A percentile compares a stretch with the other conserved stretches of the same genome.
Evolutionary conservation across 148 eudicot genomes (phyloP).

Genomic region (Beta vulgaris): DNA sequence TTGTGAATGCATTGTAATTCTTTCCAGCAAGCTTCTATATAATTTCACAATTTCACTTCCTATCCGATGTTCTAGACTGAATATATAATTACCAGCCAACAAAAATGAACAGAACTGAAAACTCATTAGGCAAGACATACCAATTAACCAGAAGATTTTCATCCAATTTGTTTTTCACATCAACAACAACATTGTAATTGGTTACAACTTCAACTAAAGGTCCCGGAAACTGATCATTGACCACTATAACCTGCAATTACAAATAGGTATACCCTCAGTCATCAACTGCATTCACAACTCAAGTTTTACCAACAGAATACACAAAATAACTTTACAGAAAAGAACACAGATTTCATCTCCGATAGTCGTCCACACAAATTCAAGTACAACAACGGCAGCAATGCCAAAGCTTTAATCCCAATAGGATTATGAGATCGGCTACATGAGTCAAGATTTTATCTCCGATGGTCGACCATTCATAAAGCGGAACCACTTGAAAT

Average conservation of each 20-base stretch:
- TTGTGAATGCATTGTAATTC: neutral
- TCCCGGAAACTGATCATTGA: conserved; percentile 78
- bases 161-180: conserved; percentile 75
- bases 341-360: too few relatives aligned
- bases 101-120: neutral
- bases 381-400: too few relatives aligned
- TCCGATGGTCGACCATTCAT: too few relatives aligned
- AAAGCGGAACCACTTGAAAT: neutral
- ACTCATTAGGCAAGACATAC: conserved; percentile 32
- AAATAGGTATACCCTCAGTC: neutral
- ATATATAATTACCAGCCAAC: neutral
- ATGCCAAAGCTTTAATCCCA: too few relatives aligned
- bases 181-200: conserved; percentile 60
- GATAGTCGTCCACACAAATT: too few relatives aligned
- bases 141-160: conserved; percentile 74
- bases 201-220: conserved; percentile 69
- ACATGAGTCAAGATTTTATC: too few relatives aligned
- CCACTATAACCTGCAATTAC: conserved; percentile 69
- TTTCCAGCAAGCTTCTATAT: neutral
- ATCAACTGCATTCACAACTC: neutral
- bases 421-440: too few relatives aligned
- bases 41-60: neutral
- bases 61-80: neutral
- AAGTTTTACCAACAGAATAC: neutral
- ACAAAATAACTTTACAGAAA: neutral